Conservation (phyloP, 164 flowering plant genomes). For the Macadamia tetraphylla region DNA sequence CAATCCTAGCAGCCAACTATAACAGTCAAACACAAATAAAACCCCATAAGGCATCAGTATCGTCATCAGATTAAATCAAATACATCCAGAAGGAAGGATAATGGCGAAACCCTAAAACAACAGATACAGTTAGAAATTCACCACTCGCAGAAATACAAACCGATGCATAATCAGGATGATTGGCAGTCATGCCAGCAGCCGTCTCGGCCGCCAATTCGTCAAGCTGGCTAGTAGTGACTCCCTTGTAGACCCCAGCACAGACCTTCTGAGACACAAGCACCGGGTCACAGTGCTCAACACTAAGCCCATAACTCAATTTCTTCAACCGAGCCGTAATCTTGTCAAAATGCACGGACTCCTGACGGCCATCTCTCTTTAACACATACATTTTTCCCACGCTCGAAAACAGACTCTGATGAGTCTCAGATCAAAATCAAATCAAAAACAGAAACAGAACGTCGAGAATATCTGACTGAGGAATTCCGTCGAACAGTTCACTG, state of each 20-base stretch:
- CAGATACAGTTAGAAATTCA: not conserved
- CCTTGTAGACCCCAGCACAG: constrained; percentile 96
- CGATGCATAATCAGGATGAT: constrained; percentile 96
- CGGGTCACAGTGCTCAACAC: constrained; percentile 90
- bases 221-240: constrained; percentile 94
- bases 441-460: not conserved
- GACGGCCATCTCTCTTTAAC: constrained; percentile 92
- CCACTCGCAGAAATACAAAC: constrained; percentile 32
- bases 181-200: constrained; percentile 94
- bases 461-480: not conserved
- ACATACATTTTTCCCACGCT: constrained; percentile 59
- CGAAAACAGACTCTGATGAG: too few relatives aligned
- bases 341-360: constrained; percentile 93
- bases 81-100: too few relatives aligned
- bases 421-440: not conserved
- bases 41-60: not conserved
- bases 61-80: not conserved
- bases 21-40: not conserved
- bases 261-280: constrained; percentile 95
- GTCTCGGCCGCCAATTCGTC: constrained; percentile 98
- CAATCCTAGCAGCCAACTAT: constrained; percentile 96
- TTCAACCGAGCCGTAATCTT: constrained; percentile 97
- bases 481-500: not conserved
- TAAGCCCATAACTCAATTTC: constrained; percentile 94
- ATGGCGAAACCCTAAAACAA: not conserved